Percentiles rank a stretch among this genome's conserved stretches.
Conservation (phyloP, 2,329 filamentous ascomycete species). For the Neonectria coccinea region DNA sequence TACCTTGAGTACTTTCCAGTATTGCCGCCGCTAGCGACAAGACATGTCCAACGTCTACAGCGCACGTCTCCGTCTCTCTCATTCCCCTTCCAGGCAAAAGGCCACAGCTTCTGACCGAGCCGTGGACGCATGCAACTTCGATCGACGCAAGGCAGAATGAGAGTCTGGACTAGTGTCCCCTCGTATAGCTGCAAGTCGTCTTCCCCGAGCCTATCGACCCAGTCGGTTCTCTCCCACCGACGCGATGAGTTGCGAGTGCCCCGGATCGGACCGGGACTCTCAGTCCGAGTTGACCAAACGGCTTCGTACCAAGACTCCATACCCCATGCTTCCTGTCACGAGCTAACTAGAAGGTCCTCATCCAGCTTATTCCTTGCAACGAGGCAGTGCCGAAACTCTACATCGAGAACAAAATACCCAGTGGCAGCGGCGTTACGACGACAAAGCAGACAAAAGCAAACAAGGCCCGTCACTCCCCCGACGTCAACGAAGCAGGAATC, state of each 20-base stretch:
- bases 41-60: neutral
- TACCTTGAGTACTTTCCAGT: neutral
- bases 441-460: constrained; percentile 3
- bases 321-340: neutral
- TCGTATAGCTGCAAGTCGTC: neutral
- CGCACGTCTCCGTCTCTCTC: constrained; percentile 7
- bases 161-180: constrained; percentile 4
- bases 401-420: constrained; percentile 2
- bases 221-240: constrained; percentile 9
- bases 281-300: neutral
- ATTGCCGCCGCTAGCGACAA: constrained; percentile 11
- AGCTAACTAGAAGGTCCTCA: neutral
- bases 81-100: constrained; percentile 4
- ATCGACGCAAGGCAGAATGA: constrained; percentile 10
- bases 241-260: neutral
- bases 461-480: neutral
- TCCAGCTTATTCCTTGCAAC: neutral
- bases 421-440: neutral
- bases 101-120: constrained; percentile 25
- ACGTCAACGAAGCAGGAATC: neutral
- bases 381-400: constrained; percentile 12
- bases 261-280: constrained; percentile 20
- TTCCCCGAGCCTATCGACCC: neutral
- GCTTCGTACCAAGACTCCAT: neutral
- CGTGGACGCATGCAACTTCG: neutral